These are phyloP conservation scores for Priceomyces carsonii DNA, from an alignment of 805 yeast species.

Conservation along the genomic window DNA sequence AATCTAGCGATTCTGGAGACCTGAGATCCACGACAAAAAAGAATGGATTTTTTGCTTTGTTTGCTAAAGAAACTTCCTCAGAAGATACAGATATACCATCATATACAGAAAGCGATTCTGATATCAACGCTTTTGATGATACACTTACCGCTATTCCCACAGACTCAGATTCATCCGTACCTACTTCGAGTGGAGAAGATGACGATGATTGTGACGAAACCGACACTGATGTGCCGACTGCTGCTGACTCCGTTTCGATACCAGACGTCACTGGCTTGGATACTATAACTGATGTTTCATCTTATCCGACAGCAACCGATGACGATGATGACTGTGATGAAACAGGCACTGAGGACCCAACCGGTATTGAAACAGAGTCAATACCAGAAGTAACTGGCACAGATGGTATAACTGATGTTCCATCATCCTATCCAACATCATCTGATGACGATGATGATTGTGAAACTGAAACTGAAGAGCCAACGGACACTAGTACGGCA, in stretches of 20 bases:
- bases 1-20: too few relatives aligned
- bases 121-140: too few relatives aligned
- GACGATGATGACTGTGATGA: slow-evolving; percentile 12
- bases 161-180: slow-evolving; percentile 3
- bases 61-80: slow-evolving; percentile 1
- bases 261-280: slow-evolving; percentile 3
- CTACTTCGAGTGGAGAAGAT: slow-evolving; percentile 6
- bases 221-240: slow-evolving; percentile 7
- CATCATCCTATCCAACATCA: slow-evolving; percentile 1
- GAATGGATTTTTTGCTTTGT: background rate
- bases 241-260: slow-evolving; percentile 3
- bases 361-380: background rate
- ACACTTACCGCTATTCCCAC: slow-evolving; percentile 5
- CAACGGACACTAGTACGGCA: slow-evolving; percentile 1
- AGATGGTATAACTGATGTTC: slow-evolving; percentile 1
- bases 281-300: background rate
- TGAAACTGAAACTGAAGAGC: slow-evolving; percentile 5
- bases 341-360: slow-evolving; percentile 6
- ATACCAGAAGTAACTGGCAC: background rate
- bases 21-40: background rate
- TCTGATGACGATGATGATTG: slow-evolving; percentile 9
- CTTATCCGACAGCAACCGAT: slow-evolving; percentile 3
- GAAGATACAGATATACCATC: slow-evolving; percentile 5
- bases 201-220: slow-evolving; percentile 11
- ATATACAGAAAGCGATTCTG: too few relatives aligned